These are phyloP conservation scores for Asparagopsis taxiformis DNA, from an alignment of 31 red algal genomes.

Conservation along the genomic window DNA sequence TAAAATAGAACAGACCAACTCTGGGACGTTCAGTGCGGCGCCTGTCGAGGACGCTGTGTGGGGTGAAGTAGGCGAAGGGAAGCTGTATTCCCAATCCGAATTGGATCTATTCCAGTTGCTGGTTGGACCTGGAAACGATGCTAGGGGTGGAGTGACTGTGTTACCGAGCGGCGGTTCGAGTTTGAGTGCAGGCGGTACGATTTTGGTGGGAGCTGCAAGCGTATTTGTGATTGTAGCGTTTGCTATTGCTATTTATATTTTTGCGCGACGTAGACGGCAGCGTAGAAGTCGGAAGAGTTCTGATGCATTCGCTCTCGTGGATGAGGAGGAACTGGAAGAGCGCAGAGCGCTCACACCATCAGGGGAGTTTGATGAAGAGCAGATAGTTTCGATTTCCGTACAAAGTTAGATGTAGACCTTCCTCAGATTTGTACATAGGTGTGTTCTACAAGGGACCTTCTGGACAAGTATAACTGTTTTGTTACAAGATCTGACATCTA, in stretches of 20 bases:
- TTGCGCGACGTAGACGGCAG: conserved; percentile 25
- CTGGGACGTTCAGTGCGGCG: not conserved
- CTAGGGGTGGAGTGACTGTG: not conserved
- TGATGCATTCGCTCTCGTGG: conserved; percentile 8
- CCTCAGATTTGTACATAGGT: too few relatives aligned
- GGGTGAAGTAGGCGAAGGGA: not conserved
- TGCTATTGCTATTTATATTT: conserved; percentile 44
- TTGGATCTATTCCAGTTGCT: not conserved
- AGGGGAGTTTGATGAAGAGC: too few relatives aligned
- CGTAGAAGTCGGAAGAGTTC: not conserved
- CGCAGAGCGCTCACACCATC: conserved; percentile 16
- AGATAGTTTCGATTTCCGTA: too few relatives aligned
- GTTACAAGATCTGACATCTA: too few relatives aligned
- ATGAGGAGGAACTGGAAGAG: conserved; percentile 40
- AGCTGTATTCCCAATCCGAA: conserved; percentile 10
- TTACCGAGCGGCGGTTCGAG: not conserved
- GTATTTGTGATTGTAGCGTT: conserved; percentile 31
- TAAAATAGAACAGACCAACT: conserved; percentile 1
- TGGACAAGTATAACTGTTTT: too few relatives aligned
- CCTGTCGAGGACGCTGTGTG: conserved; percentile 8
- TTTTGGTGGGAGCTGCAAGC: conserved; percentile 12
- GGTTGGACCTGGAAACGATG: not conserved
- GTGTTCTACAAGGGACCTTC: too few relatives aligned
- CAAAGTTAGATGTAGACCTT: too few relatives aligned
- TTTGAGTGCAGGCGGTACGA: not conserved